Base-by-base conservation (phyloP, 441 rosid species). In the Syzygium malaccense region DNA sequence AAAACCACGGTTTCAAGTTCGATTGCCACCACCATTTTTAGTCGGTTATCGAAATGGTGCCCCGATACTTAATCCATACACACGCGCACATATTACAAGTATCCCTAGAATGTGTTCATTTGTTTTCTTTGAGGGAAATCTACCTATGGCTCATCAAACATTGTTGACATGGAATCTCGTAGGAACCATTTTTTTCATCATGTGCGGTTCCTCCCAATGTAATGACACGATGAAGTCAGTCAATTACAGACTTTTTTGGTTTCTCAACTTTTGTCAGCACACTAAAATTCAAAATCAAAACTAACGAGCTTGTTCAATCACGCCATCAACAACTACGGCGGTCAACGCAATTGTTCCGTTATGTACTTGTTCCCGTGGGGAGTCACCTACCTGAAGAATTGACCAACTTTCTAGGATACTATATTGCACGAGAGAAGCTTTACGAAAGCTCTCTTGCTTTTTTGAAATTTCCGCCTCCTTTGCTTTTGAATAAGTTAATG, bases 1-100 rank as follows among this genome's bases (percentile, higher is more conserved):
- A 23, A 20, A 37, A 33, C 12, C 4, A 11, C 0, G 2, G 2
- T 0, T 71, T 20, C 49, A 3, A 71, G 15, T 37, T 71, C 2
- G 0, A 71, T 25, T 9, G 4, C 1, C 48, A 19, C 26, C 3
- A 2, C 1, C 25, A 4, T 19, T 68, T 68, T 9, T 1, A 9
- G 4, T 32, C 2, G 4, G 14, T 68, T 19, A 68, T 33, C 4
- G 0, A 19, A 12, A 68, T 33, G 7, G 18, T 66, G 41, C 12
- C 13, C 13, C 13, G 4, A 32, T 17, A 66, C 41, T 66, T 66
- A 30, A 30, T 32, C 75, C 75, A 17, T 30, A 33, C 3, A 19
- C n/a, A 0, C 13, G 23, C 26, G 3, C 2, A 0, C 78, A 32
- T 19, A 1, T 8, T 33, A 6, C 45, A 17, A 18, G 26, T 4